Evolutionary conservation across 805 yeast species (phyloP).

Genomic region (Ogataea pignaliae): DNA sequence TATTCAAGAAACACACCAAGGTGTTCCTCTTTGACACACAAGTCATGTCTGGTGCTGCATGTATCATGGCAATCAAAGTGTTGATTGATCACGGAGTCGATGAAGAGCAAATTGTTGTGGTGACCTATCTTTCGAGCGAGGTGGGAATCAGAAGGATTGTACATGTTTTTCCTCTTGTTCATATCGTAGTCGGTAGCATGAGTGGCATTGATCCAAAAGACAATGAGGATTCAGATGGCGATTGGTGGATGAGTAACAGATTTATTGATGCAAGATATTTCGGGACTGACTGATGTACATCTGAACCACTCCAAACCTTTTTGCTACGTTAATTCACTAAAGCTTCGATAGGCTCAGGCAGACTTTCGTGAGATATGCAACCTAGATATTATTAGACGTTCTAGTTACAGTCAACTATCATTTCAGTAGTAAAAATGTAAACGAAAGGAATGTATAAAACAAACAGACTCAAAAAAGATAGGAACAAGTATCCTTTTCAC

Average conservation of each 20-base stretch:
- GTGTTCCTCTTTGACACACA: conserved; percentile 82
- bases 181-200: conserved; percentile 64
- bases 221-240: conserved; percentile 33
- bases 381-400: no score
- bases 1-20: conserved; percentile 28
- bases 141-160: conserved; percentile 69
- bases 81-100: conserved; percentile 73
- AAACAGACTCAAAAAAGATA: neutral
- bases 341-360: no score
- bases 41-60: conserved; percentile 86
- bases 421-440: no score
- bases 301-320: no score
- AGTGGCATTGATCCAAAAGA: conserved; percentile 32
- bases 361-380: no score
- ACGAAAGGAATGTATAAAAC: neutral
- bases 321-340: no score
- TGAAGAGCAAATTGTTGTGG: conserved; percentile 58
- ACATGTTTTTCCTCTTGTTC: conserved; percentile 68
- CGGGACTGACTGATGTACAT: conserved; percentile 45
- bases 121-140: conserved; percentile 73
- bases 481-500: neutral
- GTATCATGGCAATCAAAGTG: conserved; percentile 90
- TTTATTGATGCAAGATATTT: conserved; percentile 75
- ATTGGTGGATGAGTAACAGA: conserved; percentile 60
- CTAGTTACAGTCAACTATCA: no score